Evolutionary conservation across 2,329 filamentous ascomycete species (phyloP).

Genomic region (Epichloe gansuensis): DNA sequence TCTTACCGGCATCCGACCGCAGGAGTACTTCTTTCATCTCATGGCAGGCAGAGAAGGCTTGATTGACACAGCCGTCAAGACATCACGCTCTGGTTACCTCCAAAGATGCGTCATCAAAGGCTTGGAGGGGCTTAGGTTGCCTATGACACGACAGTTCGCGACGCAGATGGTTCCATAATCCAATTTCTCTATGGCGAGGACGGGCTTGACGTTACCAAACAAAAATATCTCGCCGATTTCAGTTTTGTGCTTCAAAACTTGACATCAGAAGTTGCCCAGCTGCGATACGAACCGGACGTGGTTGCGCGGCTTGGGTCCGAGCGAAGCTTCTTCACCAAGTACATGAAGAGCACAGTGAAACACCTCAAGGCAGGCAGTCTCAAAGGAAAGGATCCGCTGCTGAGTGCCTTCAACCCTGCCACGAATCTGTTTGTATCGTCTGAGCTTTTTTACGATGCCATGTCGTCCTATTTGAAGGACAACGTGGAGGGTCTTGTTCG

Average conservation of each 20-base stretch:
- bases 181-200: constrained; percentile 98
- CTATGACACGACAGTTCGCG: constrained; percentile 88
- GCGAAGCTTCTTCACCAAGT: constrained; percentile 53
- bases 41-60: constrained; percentile 98
- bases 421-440: constrained; percentile 77
- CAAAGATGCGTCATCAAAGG: constrained; percentile 97
- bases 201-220: constrained; percentile 85
- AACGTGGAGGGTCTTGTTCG: constrained; percentile 54
- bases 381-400: constrained; percentile 62
- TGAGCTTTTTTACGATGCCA: constrained; percentile 65
- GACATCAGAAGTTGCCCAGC: constrained; percentile 62
- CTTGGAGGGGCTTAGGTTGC: constrained; percentile 90
- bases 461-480: constrained; percentile 64
- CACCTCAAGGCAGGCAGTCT: constrained; percentile 44
- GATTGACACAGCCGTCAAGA: constrained; percentile 98
- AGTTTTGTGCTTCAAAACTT: constrained; percentile 83
- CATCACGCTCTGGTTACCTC: constrained; percentile 88
- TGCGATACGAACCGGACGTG: constrained; percentile 50
- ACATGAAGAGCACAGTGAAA: constrained; percentile 74
- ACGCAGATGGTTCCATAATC: constrained; percentile 83
- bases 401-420: constrained; percentile 61
- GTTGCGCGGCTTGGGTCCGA: constrained; percentile 35
- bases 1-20: constrained; percentile 91
- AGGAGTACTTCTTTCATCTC: constrained; percentile 98
- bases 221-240: constrained; percentile 83